Evolutionary conservation across 495 filamentous ascomycete genomes (phyloP), one percentile per base, ranked within the genome.

Genomic region (Daldinia vernicosa): DNA sequence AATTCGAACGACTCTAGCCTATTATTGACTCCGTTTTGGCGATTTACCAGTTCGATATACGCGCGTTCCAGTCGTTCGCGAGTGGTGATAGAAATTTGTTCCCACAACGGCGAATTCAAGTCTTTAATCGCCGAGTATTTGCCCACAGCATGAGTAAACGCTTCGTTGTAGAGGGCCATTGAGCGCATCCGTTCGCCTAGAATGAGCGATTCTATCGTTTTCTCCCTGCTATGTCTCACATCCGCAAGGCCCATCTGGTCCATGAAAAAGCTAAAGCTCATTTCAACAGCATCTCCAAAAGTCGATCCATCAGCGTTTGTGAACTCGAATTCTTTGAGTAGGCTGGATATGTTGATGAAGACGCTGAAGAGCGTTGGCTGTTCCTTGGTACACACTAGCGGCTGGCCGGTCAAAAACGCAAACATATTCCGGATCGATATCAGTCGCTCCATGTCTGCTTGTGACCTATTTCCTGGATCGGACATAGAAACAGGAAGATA

Each of bases 111-210:
- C 68, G 88, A 90, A 22, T 88, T 84, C 39, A 94, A 78, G 24
- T 88, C 84, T 47, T 88, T 83, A 43, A 98, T 81, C 40, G 89
- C 88, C 8, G 92, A 89, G 73, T 94, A 91, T 77, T 95, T 95
- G 27, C 95, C 95, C 14, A 92, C 93, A n/a, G 89, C 93, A 78
- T 99, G 95, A 8, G 94, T 85, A 72, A 97, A 99, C 6, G 91
- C 94, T 75, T 98, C 94, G 64, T 92, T 91, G 74, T 95, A 99
- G 11, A 99, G 86, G 15, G 87, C 84, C 76, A 88, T 89, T 54
- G 88, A 97, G 37, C 89, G 88, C 87, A 98, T 91, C 12, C 87
- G 84, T 80, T 99, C 95, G 33, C 92, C 94, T 43, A 99, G 80
- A 24, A 98, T 85, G 45, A 99, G 85, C 1, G 89, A 92, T 78